phyloP scores from a whole-genome alignment of 352 stramenopile genomes.

The Globisporangium mamillatum region DNA sequence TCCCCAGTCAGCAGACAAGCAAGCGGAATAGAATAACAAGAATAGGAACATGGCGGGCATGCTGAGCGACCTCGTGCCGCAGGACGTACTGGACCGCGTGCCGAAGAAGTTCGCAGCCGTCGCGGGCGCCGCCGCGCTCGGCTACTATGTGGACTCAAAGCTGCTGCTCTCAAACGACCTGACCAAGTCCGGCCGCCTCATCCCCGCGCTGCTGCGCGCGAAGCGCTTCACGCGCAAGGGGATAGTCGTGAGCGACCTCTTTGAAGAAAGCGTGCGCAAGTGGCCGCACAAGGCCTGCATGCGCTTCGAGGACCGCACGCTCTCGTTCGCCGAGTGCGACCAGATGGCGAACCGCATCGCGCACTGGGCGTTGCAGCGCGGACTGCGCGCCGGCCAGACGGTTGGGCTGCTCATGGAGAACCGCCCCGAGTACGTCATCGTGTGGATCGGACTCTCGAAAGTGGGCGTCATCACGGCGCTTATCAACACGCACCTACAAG shows the following conservation, averaged over 20 bases:
- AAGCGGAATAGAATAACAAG: not conserved
- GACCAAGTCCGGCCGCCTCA: conserved; percentile 32
- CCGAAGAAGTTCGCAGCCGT: conserved; percentile 48
- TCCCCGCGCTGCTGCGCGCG: conserved; percentile 39
- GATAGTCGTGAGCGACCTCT: conserved; percentile 53
- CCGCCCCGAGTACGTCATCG: conserved; percentile 74
- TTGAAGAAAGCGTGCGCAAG: conserved; percentile 47
- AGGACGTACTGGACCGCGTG: conserved; percentile 13
- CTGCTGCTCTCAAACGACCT: conserved; percentile 61
- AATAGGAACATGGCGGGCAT: not conserved
- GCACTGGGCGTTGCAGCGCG: conserved; percentile 56
- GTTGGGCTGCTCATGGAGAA: conserved; percentile 87
- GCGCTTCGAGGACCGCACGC: conserved; percentile 41
- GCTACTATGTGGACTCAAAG: conserved; percentile 53
- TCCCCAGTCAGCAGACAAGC: not conserved
- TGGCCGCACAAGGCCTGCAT: conserved; percentile 66
- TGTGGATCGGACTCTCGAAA: conserved; percentile 85
- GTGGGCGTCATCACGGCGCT: conserved; percentile 80
- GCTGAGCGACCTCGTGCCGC: conserved; percentile 4
- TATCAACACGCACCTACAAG: conserved; percentile 78
- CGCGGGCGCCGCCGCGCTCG: conserved; percentile 35
- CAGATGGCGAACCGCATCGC: conserved; percentile 67
- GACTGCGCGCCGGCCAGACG: conserved; percentile 56
- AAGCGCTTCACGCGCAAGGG: conserved; percentile 33
- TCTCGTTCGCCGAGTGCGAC: conserved; percentile 69